These are phyloP conservation scores for Aspergillus ostianus DNA, from an alignment of 495 filamentous ascomycete genomes.

Conservation along the genomic window DNA sequence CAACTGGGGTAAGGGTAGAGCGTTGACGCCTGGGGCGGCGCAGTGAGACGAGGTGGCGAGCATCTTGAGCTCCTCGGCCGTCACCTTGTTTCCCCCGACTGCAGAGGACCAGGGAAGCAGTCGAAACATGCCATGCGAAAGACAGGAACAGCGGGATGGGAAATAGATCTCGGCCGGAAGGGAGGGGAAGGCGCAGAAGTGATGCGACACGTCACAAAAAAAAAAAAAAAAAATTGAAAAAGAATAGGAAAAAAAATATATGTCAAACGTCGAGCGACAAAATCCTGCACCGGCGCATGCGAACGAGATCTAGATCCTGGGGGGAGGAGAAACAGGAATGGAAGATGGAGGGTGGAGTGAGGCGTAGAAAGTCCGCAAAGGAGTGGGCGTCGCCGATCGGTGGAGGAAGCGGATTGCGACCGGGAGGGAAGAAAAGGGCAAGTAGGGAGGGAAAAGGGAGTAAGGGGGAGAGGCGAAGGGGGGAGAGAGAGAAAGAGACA, in stretches of 20 bases:
- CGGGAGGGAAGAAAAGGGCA: constrained; percentile 10
- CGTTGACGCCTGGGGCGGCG: constrained; percentile 39
- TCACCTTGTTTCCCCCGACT: constrained; percentile 54
- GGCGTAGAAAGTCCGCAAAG: constrained; percentile 9
- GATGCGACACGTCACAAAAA: constrained; percentile 25
- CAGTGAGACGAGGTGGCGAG: constrained; percentile 34
- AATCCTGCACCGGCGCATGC: constrained; percentile 22
- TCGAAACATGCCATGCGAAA: constrained; percentile 60
- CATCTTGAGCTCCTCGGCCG: constrained; percentile 48
- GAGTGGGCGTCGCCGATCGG: constrained; percentile 19
- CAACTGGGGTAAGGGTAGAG: constrained; percentile 42
- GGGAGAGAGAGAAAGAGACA: constrained; percentile 7
- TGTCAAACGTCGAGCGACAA: neutral
- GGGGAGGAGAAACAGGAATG: constrained; percentile 1
- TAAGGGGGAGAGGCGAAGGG: constrained; percentile 5
- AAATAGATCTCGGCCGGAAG: constrained; percentile 11
- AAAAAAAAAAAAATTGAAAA: constrained; percentile 6
- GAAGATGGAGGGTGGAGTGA: constrained; percentile 12
- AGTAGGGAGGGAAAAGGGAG: constrained; percentile 19
- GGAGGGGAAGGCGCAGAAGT: constrained; percentile 22
- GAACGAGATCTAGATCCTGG: constrained; percentile 19
- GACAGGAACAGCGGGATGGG: constrained; percentile 13
- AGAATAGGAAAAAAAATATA: constrained; percentile 10
- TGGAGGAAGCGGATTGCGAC: constrained; percentile 19
- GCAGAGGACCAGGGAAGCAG: constrained; percentile 55